Percentiles rank a stretch among this genome's conserved stretches.
Conservation (phyloP, 1,284 basidiomycete species). For the Fomitopsis betulina region DNA sequence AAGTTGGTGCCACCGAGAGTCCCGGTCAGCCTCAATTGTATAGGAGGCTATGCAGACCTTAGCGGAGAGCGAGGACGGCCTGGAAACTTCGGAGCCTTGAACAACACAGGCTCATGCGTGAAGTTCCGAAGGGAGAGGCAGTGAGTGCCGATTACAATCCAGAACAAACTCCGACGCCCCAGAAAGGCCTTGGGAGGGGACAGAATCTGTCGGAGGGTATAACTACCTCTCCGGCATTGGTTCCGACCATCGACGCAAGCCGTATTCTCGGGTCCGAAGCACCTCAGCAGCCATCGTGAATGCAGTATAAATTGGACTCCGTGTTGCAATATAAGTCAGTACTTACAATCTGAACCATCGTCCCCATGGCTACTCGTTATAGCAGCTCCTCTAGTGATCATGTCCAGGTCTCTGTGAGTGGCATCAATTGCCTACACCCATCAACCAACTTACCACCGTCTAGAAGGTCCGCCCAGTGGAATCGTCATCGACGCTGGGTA, state of each 20-base stretch:
- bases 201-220: background rate
- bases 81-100: too few species aligned
- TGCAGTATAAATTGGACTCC: background rate
- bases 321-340: background rate
- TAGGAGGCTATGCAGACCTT: too few species aligned
- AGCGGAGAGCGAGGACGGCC: too few species aligned
- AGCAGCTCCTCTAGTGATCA: background rate
- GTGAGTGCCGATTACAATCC: too few species aligned
- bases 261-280: background rate
- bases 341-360: background rate
- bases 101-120: too few species aligned
- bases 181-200: background rate
- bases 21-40: too few species aligned
- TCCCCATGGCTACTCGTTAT: background rate
- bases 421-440: background rate
- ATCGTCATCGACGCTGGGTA: background rate
- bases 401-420: background rate
- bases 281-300: background rate
- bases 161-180: background rate
- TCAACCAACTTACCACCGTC: background rate
- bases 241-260: background rate
- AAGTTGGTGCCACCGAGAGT: too few species aligned
- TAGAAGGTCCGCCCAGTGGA: background rate
- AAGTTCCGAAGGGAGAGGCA: too few species aligned
- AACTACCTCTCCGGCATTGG: background rate